Base-by-base conservation (phyloP, 1,284 basidiomycete genomes). In the Trametes sp. region DNA sequence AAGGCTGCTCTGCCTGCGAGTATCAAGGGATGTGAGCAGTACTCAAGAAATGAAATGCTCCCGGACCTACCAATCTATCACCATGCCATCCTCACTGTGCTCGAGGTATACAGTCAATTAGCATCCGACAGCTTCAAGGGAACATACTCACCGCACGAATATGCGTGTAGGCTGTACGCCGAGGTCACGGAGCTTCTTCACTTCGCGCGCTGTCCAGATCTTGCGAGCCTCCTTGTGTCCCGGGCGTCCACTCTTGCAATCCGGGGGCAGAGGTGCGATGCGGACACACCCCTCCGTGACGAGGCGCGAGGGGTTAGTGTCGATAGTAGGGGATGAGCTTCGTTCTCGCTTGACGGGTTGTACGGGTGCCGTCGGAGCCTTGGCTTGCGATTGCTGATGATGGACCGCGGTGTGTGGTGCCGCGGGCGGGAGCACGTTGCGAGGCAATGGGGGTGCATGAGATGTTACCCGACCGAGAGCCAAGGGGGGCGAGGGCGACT, bases 21-120 rank as follows among this genome's bases (percentile, higher is more conserved):
- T 7, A 35, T 46, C 13, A 13, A 19, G 2, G 16, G 1, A 23
- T 23, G 28, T 38, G 33, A 24, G 4, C 13, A 11, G 13, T 41
- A 14, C 23, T 23, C 24, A 42, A 9, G 16, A 26, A 33, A 26
- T 21, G 35, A n/a, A 24, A 4, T n/a, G 21, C 1, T 6, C 13
- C 26, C n/a, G 4, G 6, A 70, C 66, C 26, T 57, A 74, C 74
- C 74, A 75, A 35, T 75, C 74, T n/a, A 75, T 71, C 1, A 72
- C 73, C 70, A 75, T 72, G 21, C 74, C 74, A 23, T 75, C 74
- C 13, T 75, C 74, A 35, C 70, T 73, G 23, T 24, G 33, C 16
- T 49, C 55, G 23, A 59, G 31, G 50, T 41, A 19, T n/a, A 14
- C 19, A 21, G 24, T 61, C 3, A 26, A 21, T 21, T 9, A 41